These are phyloP conservation scores for Zostera marina DNA, from an alignment of 116 monocot genomes.

Conservation along the genomic window DNA sequence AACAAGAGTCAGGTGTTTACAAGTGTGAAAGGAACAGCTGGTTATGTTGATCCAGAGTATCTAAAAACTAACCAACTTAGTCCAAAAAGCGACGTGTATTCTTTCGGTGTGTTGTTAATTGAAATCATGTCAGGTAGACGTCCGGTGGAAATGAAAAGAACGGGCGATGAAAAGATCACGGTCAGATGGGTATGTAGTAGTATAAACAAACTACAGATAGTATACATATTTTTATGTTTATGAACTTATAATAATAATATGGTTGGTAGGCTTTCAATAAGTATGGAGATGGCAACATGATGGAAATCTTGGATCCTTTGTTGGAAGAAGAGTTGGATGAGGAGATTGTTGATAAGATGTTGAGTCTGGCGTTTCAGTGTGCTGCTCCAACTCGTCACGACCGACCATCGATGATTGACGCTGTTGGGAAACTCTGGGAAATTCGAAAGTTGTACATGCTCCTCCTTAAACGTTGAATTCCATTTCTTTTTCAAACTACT, in stretches of 20 bases:
- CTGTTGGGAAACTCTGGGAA: slow-evolving; percentile 59
- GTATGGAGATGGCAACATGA: slow-evolving; percentile 33
- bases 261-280: slow-evolving; percentile 54
- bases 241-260: not conserved
- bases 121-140: slow-evolving; percentile 82
- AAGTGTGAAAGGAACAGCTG: slow-evolving; percentile 61
- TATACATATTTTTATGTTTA: too few relatives aligned
- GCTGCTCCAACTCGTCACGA: slow-evolving; percentile 56
- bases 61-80: slow-evolving; percentile 65
- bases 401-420: slow-evolving; percentile 76
- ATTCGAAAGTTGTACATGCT: slow-evolving; percentile 38
- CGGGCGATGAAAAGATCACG: slow-evolving; percentile 47
- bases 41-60: slow-evolving; percentile 87
- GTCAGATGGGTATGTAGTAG: slow-evolving; percentile 98
- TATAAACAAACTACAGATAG: too few relatives aligned
- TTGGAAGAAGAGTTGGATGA: slow-evolving; percentile 41
- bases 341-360: slow-evolving; percentile 32
- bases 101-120: slow-evolving; percentile 82
- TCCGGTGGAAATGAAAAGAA: slow-evolving; percentile 57
- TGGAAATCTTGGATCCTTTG: slow-evolving; percentile 46
- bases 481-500: too few relatives aligned
- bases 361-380: slow-evolving; percentile 64
- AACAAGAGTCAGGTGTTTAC: slow-evolving; percentile 76
- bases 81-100: slow-evolving; percentile 90
- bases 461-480: too few relatives aligned